Conservation (phyloP, 352 stramenopile genomes). For the Pythium sukuiense region DNA sequence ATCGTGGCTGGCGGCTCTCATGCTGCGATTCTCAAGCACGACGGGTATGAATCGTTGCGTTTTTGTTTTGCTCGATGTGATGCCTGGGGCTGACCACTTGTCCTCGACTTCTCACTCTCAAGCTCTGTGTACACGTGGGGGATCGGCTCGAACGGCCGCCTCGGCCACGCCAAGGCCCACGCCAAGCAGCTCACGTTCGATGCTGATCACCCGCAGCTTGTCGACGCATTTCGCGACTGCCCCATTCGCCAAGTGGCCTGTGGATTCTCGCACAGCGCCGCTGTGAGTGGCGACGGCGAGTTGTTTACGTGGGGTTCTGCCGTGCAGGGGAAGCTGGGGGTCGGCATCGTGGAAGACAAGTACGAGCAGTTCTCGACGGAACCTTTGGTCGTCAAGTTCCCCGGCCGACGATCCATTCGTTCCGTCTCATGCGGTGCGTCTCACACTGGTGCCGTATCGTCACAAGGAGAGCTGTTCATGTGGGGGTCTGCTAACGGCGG, state of each 20-base stretch:
- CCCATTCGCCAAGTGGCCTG: slow-evolving; percentile 52
- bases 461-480: slow-evolving; percentile 77
- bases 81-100: not conserved
- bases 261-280: slow-evolving; percentile 88
- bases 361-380: slow-evolving; percentile 58
- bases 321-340: slow-evolving; percentile 82
- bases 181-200: slow-evolving; percentile 63
- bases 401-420: slow-evolving; percentile 55
- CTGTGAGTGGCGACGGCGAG: slow-evolving; percentile 65
- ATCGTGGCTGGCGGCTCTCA: slow-evolving; percentile 84
- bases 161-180: slow-evolving; percentile 70
- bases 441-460: slow-evolving; percentile 77
- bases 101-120: not conserved
- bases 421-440: slow-evolving; percentile 88
- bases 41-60: slow-evolving; percentile 43
- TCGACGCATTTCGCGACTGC: slow-evolving; percentile 53
- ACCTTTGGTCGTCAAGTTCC: slow-evolving; percentile 54
- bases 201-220: slow-evolving; percentile 50
- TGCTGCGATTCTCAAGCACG: slow-evolving; percentile 75
- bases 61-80: too few species aligned
- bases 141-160: slow-evolving; percentile 72
- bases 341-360: slow-evolving; percentile 78
- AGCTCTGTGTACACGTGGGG: slow-evolving; percentile 89
- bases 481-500: slow-evolving; percentile 92
- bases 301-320: slow-evolving; percentile 91